These are phyloP conservation scores for Pythium dissotocum DNA, from an alignment of 352 stramenopile species.

Conservation along the genomic window DNA sequence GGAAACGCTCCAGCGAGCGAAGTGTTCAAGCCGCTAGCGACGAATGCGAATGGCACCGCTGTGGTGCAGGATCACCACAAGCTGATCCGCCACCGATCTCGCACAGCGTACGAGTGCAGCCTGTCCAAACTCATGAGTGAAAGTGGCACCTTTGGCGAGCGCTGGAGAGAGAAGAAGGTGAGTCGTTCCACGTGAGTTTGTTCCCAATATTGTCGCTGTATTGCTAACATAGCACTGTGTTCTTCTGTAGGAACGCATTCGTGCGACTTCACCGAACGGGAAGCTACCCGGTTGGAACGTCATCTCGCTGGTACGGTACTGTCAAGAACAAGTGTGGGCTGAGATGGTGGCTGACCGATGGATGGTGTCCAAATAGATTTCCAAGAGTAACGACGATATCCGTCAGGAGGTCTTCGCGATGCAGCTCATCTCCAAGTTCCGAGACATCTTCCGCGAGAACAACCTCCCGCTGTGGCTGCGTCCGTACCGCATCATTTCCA, in stretches of 20 bases:
- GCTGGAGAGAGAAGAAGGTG: slow-evolving; percentile 94
- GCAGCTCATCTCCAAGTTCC: slow-evolving; percentile 95
- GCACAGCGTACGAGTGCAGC: slow-evolving; percentile 64
- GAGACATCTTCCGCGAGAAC: slow-evolving; percentile 93
- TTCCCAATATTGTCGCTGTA: not conserved
- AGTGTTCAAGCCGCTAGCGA: not conserved
- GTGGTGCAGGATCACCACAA: slow-evolving; percentile 27
- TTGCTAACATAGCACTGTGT: not conserved
- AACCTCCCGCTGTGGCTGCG: slow-evolving; percentile 94
- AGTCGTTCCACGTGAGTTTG: not conserved
- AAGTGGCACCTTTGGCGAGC: slow-evolving; percentile 87
- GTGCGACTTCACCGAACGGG: slow-evolving; percentile 82
- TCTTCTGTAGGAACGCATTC: slow-evolving; percentile 69
- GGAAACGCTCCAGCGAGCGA: not conserved
- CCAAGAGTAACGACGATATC: slow-evolving; percentile 98
- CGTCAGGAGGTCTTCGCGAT: slow-evolving; percentile 97
- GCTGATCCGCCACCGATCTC: slow-evolving; percentile 61
- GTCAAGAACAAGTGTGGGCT: not conserved
- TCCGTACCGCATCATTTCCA: slow-evolving; percentile 97
- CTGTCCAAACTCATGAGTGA: slow-evolving; percentile 65
- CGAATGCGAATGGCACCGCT: not conserved
- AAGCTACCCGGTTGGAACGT: slow-evolving; percentile 91
- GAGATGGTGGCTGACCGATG: not conserved
- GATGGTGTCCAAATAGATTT: slow-evolving; percentile 25
- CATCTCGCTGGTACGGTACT: slow-evolving; percentile 82